Base-by-base conservation (phyloP, 2,329 filamentous ascomycete genomes). In the Orbilia brochopaga region DNA sequence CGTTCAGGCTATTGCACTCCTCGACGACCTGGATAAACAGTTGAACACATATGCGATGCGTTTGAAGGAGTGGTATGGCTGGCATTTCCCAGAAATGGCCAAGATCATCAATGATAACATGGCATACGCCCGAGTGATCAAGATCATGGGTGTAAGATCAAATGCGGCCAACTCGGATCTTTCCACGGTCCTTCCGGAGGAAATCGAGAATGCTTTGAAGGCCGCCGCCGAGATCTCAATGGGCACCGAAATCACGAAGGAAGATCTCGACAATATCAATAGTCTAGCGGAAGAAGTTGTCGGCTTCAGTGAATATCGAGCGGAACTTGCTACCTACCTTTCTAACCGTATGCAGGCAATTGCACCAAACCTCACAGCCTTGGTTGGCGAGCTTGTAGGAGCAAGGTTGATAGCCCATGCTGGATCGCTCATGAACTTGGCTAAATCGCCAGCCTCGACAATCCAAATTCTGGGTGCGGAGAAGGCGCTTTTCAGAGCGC, bases 41-140 rank as follows among this genome's bases (percentile, higher is more conserved):
- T 84, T 99, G 75, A 99, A 99, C 84, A 94, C 91, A 77, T 97
- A 97, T 79, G 93, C 94, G 75, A 99, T 99, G 94, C 86, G 94
- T 80, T 92, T 97, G 74, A 97, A 97, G 87, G 94, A 99, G 81
- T 99, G 94, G 94, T 99, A 99, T 80, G 94, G 94, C 78, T 99
- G 94, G 94, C 94, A 97, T 82, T 99, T 97, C 84, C 94, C 94
- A 44, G 94, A 99, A 83, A 88, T 99, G 85, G 92, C 91, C 78
- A 93, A 92, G 82, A 96, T 97, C 78, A 85, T 97, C 76, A 95
- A 95, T 81, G 94, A 99, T 85, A 99, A 99, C 82, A 83, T 96
- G 74, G 92, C 92, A 75, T 99, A 96, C 80, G 88, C 92, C 70
- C 89, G 88, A 76, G 88, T 99, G 67, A 91, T 99, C 67, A 82